Evolutionary conservation across 345 rosid genomes (phyloP).

Genomic region (Gossypium raimondii): DNA sequence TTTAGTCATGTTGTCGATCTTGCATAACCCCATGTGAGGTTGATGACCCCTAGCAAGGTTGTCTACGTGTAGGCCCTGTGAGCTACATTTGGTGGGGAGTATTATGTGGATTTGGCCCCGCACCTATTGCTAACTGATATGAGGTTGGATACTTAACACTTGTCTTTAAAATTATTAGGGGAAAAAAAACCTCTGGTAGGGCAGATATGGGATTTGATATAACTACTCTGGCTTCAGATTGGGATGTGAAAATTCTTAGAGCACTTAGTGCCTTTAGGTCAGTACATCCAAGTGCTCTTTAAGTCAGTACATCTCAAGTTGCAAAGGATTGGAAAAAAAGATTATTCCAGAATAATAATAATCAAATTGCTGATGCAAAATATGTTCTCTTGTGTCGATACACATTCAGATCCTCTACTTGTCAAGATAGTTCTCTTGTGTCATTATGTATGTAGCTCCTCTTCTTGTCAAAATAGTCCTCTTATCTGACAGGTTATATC

Average conservation of each 20-base stretch:
- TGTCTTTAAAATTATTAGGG: no score
- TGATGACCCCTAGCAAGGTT: no score
- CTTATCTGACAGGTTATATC: conserved; percentile 12
- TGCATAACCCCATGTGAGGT: no score
- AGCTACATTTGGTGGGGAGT: no score
- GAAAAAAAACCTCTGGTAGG: no score
- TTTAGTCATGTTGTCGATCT: no score
- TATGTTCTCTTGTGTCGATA: background rate
- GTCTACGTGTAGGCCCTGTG: no score
- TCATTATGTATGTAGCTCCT: background rate
- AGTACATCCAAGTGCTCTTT: no score
- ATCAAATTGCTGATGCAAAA: background rate
- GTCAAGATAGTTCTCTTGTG: background rate
- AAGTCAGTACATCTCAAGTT: background rate
- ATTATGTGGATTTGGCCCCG: no score
- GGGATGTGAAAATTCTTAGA: background rate
- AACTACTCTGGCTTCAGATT: background rate
- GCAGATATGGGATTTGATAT: no score
- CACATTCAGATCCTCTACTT: conserved; percentile 9
- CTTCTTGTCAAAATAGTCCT: background rate
- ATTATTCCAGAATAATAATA: background rate
- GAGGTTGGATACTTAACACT: no score
- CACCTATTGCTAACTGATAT: background rate
- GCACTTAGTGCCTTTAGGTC: background rate
- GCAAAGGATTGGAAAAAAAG: background rate